Evolutionary conservation across 1,284 basidiomycete species (phyloP).

Genomic region (Marasmius tenuissimus): DNA sequence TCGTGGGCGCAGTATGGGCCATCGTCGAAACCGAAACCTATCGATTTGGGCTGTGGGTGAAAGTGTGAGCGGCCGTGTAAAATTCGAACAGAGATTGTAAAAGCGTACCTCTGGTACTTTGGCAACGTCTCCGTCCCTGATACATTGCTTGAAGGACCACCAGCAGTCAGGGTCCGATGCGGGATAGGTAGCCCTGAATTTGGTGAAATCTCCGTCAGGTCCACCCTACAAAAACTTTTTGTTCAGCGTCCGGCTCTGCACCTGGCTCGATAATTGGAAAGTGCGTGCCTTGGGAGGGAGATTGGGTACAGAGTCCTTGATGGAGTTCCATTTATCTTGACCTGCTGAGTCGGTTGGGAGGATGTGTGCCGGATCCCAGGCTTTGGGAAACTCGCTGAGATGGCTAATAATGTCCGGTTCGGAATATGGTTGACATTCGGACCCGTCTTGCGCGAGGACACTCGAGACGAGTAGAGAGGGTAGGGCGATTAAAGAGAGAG

Average conservation of each 20-base stretch:
- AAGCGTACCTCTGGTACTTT: slow-evolving; percentile 55
- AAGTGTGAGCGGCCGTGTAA: neutral
- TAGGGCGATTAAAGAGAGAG: neutral
- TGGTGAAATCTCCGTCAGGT: neutral
- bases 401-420: neutral
- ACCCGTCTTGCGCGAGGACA: neutral
- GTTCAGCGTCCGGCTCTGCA: too few species aligned
- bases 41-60: slow-evolving; percentile 48
- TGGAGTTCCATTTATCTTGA: slow-evolving; percentile 1
- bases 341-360: neutral
- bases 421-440: neutral
- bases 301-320: neutral
- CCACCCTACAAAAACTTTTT: neutral
- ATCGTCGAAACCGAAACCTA: slow-evolving; percentile 67
- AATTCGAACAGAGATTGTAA: too few species aligned
- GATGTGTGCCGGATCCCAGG: neutral
- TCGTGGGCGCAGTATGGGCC: slow-evolving; percentile 75
- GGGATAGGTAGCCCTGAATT: slow-evolving; percentile 22
- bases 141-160: slow-evolving; percentile 64
- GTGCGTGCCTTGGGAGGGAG: neutral
- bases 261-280: neutral
- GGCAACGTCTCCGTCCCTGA: slow-evolving; percentile 62
- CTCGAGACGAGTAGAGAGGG: neutral
- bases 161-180: slow-evolving; percentile 42
- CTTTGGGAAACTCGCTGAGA: neutral